phyloP scores from a whole-genome alignment of 441 rosid genomes.

The Monsonia emarginata region DNA sequence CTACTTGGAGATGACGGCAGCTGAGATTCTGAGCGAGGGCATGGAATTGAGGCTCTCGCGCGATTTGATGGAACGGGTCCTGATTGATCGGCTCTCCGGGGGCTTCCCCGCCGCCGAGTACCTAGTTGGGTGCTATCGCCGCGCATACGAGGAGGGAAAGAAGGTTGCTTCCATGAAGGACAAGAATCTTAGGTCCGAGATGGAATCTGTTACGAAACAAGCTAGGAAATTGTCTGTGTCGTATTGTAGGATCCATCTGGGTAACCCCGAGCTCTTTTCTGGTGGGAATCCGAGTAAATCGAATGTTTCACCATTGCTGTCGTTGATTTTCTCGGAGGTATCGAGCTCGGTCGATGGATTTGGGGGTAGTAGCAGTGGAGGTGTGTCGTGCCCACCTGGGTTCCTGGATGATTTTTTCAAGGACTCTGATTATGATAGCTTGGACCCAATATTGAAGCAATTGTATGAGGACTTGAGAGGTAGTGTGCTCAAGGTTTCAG shows the following conservation, averaged over 20 bases:
- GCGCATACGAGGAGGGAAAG: conserved; percentile 65
- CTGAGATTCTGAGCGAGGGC: conserved; percentile 92
- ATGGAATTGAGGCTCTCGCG: conserved; percentile 53
- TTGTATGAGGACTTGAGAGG: conserved; percentile 89
- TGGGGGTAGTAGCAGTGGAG: conserved; percentile 30
- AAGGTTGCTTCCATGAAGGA: conserved; percentile 81
- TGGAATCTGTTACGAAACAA: conserved; percentile 51
- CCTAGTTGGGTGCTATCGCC: conserved; percentile 64
- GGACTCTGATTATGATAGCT: conserved; percentile 69
- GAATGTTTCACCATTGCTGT: conserved; percentile 48
- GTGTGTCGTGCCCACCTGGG: conserved; percentile 55
- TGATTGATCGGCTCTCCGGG: conserved; percentile 76
- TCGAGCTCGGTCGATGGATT: conserved; percentile 46
- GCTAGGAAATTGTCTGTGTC: conserved; percentile 64
- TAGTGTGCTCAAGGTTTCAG: conserved; percentile 62
- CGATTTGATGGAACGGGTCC: conserved; percentile 62
- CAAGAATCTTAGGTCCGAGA: conserved; percentile 44
- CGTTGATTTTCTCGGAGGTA: conserved; percentile 57
- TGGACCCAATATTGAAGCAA: conserved; percentile 67
- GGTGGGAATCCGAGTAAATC: conserved; percentile 21
- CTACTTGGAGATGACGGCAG: conserved; percentile 73
- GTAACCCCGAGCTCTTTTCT: conserved; percentile 58
- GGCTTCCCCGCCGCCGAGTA: conserved; percentile 47
- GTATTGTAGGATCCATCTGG: conserved; percentile 67
- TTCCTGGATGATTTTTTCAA: conserved; percentile 69